phyloP scores from a whole-genome alignment of 805 yeast species.

The Nematodospora valgi region DNA sequence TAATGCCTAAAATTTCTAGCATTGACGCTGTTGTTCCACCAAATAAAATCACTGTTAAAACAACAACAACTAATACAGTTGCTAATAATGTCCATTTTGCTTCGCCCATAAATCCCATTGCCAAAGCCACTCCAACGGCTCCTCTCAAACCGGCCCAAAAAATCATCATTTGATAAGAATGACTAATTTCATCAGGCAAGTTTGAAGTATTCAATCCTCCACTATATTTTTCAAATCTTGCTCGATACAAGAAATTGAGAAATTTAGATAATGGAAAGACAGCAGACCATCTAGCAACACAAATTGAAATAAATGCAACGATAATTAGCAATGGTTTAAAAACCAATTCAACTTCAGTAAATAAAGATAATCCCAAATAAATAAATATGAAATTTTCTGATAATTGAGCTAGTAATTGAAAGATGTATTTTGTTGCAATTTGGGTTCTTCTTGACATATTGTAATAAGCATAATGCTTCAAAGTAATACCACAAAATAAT shows the following conservation, averaged over 20 bases:
- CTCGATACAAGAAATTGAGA: constrained; percentile 72
- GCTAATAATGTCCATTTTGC: constrained; percentile 85
- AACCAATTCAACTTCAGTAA: constrained; percentile 93
- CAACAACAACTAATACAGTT: constrained; percentile 94
- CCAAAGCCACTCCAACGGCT: constrained; percentile 98
- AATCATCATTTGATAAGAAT: constrained; percentile 96
- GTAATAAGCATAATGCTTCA: constrained; percentile 94
- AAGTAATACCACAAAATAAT: constrained; percentile 92
- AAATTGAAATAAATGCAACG: constrained; percentile 83
- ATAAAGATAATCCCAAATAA: constrained; percentile 87
- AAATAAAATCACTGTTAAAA: constrained; percentile 88
- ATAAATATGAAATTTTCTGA: constrained; percentile 97
- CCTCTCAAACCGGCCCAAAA: constrained; percentile 99
- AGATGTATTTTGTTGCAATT: constrained; percentile 91
- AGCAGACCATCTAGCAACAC: constrained; percentile 95
- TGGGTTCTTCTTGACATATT: constrained; percentile 98
- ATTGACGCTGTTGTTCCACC: constrained; percentile 99
- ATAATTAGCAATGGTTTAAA: constrained; percentile 92
- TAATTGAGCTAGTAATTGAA: constrained; percentile 90
- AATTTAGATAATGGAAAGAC: constrained; percentile 90
- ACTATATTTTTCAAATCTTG: constrained; percentile 46
- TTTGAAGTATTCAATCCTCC: constrained; percentile 28
- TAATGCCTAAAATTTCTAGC: constrained; percentile 91
- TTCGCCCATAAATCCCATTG: constrained; percentile 96
- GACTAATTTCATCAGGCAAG: constrained; percentile 85